Evolutionary conservation across 2,329 filamentous ascomycete genomes (phyloP), one percentile per base, ranked within the genome.

Genomic region (Aspergillus texensis): DNA sequence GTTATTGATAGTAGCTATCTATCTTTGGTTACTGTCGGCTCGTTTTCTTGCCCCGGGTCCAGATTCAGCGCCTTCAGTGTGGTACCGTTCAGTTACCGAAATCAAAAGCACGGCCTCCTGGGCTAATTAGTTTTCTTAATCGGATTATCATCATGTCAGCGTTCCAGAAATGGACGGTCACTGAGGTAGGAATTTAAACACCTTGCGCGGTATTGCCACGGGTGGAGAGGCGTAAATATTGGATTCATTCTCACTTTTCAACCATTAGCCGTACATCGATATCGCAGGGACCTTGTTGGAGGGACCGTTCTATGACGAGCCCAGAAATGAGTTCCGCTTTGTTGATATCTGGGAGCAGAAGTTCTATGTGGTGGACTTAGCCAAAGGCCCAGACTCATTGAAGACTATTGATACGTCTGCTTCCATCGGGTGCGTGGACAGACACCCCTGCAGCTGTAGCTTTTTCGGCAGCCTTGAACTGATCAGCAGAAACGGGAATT

Each of bases 281-380:
- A 71, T 78, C 55, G 64, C 71, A 30, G 79, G 79, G 54, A 77
- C 74, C 19, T 68, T 81, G 32, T 75, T 80, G 28, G 79, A 81
- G 70, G 78, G 78, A 9, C 79, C 78, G 4, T 80, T 75, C 63
- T 75, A 79, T 64, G 75, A 77, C 62, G 70, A 72, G 24, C 71
- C 73, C 55, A 74, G 71, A 28, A 78, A 80, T 62, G 77, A 80
- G 67, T 74, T 81, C 45, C 79, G 79, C 48, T 81, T 80, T 61
- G 69, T 81, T 53, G 94, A 97, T 78, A 94, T 97, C 78, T 90
- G 89, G 77, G 88, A 90, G 74, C 86, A 91, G 74, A 87, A 88
- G 65, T 74, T 97, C 53, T 90, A 95, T 80, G 84, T 85, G 55
- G 84, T 95, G 64, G 85, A 92, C 70, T 82, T 96, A 28, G 74